Conservation (phyloP, 345 rosid genomes). For the Eutrema yunnanense region DNA sequence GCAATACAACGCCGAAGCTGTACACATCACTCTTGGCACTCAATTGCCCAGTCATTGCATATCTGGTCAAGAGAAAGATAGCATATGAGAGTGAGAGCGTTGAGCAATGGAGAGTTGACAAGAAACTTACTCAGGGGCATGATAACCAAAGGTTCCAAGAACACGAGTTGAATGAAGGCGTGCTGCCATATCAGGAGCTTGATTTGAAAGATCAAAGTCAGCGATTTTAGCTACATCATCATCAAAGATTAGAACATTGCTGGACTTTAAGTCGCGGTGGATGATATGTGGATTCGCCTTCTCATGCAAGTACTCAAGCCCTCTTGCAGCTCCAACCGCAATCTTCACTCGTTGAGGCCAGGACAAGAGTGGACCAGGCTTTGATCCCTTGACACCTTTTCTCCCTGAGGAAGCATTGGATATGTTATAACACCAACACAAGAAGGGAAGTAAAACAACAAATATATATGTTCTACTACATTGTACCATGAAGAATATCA, state of each 20-base stretch:
- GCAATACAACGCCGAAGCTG: constrained; percentile 74
- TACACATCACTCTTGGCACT: constrained; percentile 81
- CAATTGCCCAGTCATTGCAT: constrained; percentile 91
- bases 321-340: constrained; percentile 71
- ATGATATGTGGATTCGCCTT: constrained; percentile 46
- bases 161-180: constrained; percentile 72
- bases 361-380: constrained; percentile 61
- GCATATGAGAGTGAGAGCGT: not conserved
- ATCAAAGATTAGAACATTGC: constrained; percentile 66
- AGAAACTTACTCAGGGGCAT: constrained; percentile 65
- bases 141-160: constrained; percentile 69
- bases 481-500: constrained; percentile 65
- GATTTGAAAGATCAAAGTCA: constrained; percentile 65
- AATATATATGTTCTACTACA: not conserved
- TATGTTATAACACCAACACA: not conserved
- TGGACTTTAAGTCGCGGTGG: constrained; percentile 64
- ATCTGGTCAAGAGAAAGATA: constrained; percentile 30
- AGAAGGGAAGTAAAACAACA: not conserved
- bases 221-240: constrained; percentile 61
- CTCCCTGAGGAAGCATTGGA: constrained; percentile 37
- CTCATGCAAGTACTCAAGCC: constrained; percentile 65
- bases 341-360: constrained; percentile 62
- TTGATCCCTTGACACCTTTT: constrained; percentile 67
- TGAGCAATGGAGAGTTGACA: constrained; percentile 13
- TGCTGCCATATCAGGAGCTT: constrained; percentile 72